A percentile compares a stretch with the other conserved stretches of the same genome.
phyloP scores from a whole-genome alignment of 2,329 filamentous ascomycete genomes.

The Ophiostoma australiae region DNA sequence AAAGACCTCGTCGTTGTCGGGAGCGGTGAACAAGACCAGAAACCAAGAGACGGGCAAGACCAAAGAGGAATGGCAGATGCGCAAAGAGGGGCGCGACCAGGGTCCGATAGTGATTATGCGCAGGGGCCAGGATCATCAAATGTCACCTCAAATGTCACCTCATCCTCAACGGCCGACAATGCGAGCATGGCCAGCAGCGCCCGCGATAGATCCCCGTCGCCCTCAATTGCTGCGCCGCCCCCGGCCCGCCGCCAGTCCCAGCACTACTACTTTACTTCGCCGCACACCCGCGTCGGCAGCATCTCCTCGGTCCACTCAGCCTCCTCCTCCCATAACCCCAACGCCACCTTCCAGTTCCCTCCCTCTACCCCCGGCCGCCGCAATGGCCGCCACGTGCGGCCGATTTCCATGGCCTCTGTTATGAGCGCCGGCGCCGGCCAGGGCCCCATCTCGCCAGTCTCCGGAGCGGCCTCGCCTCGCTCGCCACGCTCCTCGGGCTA shows the following conservation, averaged over 20 bases:
- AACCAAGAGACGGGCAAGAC: not conserved
- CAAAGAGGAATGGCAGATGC: slow-evolving; percentile 10
- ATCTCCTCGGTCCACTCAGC: slow-evolving; percentile 9
- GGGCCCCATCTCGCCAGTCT: slow-evolving; percentile 15
- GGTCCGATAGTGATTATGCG: not conserved
- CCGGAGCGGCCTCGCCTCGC: slow-evolving; percentile 6
- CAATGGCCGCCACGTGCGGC: slow-evolving; percentile 12
- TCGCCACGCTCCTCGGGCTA: slow-evolving; percentile 16
- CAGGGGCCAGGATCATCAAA: slow-evolving; percentile 9
- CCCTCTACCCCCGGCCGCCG: slow-evolving; percentile 6
- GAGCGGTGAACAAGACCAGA: slow-evolving; percentile 14
- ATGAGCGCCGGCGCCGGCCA: slow-evolving; percentile 3
- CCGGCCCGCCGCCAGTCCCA: slow-evolving; percentile 4
- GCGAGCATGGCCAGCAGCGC: not conserved
- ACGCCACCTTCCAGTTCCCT: slow-evolving; percentile 8
- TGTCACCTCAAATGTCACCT: not conserved
- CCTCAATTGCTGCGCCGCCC: not conserved
- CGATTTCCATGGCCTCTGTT: slow-evolving; percentile 18
- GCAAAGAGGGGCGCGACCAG: slow-evolving; percentile 21
- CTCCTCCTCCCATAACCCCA: slow-evolving; percentile 17
- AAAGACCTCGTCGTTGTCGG: not conserved
- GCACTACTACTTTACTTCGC: slow-evolving; percentile 10
- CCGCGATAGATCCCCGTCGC: slow-evolving; percentile 11
- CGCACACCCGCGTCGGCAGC: slow-evolving; percentile 15
- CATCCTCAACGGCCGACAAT: not conserved